phyloP scores from a whole-genome alignment of 805 yeast species.

The Spathaspora passalidarum region DNA sequence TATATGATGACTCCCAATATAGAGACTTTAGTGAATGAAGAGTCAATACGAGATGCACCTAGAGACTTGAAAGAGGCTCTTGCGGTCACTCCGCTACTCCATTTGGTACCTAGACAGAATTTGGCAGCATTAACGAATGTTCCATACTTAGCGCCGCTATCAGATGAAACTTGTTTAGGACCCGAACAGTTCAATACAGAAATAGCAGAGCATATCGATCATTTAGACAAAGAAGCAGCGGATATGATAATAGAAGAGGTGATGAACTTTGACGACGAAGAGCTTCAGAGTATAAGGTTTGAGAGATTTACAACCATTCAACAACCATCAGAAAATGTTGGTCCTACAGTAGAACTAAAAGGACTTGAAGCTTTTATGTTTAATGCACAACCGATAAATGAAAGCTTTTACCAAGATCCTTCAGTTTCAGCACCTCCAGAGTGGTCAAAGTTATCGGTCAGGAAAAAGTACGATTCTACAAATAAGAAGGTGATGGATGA shows the following conservation, averaged over 20 bases:
- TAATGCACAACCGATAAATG: neutral
- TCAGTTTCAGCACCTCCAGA: neutral
- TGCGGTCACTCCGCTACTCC: conserved; percentile 24
- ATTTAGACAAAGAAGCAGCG: neutral
- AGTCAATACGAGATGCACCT: conserved; percentile 10
- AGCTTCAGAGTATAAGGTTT: conserved; percentile 31
- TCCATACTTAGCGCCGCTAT: conserved; percentile 7
- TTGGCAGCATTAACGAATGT: conserved; percentile 15
- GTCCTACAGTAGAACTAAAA: neutral
- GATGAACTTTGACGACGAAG: conserved; percentile 17
- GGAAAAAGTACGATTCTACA: conserved; percentile 17
- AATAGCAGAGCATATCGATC: neutral
- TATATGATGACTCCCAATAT: no score
- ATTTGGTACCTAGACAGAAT: conserved; percentile 27
- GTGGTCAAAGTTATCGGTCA: conserved; percentile 18
- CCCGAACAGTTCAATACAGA: neutral
- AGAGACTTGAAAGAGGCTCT: conserved; percentile 21
- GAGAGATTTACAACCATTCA: conserved; percentile 22
- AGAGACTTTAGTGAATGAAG: neutral
- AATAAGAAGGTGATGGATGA: conserved; percentile 11
- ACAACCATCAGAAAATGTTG: neutral
- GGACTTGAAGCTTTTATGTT: neutral
- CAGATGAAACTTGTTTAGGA: conserved; percentile 5
- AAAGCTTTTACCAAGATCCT: neutral
- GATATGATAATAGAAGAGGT: conserved; percentile 17